A percentile compares a stretch with the other conserved stretches of the same genome.
Evolutionary conservation across 768 basidiomycete species (phyloP).

Genomic region (Phaffia australis): DNA sequence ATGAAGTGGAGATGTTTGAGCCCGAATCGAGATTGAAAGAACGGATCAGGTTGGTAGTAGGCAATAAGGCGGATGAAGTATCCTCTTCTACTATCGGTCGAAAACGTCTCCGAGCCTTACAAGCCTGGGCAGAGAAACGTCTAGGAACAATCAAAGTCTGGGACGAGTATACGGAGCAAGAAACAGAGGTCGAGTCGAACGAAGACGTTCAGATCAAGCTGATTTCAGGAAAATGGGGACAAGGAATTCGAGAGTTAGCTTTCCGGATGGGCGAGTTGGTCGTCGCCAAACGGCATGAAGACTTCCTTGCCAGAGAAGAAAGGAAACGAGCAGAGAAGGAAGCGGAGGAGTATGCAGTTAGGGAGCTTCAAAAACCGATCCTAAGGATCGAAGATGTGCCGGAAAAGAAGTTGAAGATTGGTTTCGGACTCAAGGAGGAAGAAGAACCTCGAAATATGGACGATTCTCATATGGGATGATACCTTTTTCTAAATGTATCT

Average conservation of each 20-base stretch:
- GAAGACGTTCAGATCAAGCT: constrained; percentile 17
- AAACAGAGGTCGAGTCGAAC: too few species aligned
- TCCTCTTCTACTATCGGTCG: constrained; percentile 35
- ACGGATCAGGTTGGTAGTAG: constrained; percentile 69
- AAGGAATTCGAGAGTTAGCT: constrained; percentile 22
- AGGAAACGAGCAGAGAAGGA: constrained; percentile 8
- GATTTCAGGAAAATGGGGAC: constrained; percentile 21
- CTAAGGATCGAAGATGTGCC: too few species aligned
- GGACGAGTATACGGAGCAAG: not conserved
- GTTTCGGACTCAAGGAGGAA: too few species aligned
- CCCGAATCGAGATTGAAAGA: constrained; percentile 53
- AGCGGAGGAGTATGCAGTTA: constrained; percentile 23
- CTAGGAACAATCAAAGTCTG: constrained; percentile 2
- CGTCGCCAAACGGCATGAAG: not conserved
- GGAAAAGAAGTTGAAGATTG: too few species aligned
- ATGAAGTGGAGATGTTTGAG: constrained; percentile 70
- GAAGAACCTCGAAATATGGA: too few species aligned
- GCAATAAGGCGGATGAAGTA: constrained; percentile 89
- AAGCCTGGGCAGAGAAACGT: constrained; percentile 7
- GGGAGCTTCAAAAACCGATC: constrained; percentile 1
- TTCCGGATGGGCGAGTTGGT: constrained; percentile 26
- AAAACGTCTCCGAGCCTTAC: not conserved
- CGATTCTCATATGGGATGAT: too few species aligned
- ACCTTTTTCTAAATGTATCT: too few species aligned
- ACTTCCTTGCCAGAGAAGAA: constrained; percentile 10